phyloP scores from a whole-genome alignment of 2,329 filamentous ascomycete genomes.

The Cladophialophora yegresii region DNA sequence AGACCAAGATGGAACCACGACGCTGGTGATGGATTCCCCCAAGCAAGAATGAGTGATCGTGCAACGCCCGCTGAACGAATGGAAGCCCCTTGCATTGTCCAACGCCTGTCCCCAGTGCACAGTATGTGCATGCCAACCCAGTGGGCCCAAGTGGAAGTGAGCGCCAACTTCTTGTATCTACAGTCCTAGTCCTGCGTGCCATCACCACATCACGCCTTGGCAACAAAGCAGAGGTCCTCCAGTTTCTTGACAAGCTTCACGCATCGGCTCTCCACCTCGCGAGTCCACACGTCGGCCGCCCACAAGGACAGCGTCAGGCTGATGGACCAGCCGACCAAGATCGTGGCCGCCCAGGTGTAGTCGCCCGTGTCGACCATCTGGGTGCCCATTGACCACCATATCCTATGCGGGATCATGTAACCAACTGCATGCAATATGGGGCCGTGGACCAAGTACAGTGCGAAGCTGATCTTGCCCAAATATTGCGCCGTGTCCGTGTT shows the following conservation, averaged over 20 bases:
- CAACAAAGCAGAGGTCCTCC: constrained; percentile 34
- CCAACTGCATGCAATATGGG: constrained; percentile 49
- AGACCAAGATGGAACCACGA: background rate
- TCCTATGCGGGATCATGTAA: constrained; percentile 42
- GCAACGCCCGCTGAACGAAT: background rate
- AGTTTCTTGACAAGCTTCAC: constrained; percentile 34
- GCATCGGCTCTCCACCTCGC: constrained; percentile 35
- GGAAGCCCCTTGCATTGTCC: background rate
- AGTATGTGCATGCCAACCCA: background rate
- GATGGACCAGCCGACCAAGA: constrained; percentile 47
- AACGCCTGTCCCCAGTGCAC: background rate
- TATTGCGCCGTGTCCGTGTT: constrained; percentile 48
- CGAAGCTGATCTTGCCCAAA: constrained; percentile 52
- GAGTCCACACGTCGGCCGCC: constrained; percentile 55
- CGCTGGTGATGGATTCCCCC: background rate
- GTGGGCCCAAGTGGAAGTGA: background rate
- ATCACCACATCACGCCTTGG: constrained; percentile 10
- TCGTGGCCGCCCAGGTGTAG: constrained; percentile 44
- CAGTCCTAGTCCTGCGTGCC: background rate
- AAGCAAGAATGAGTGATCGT: background rate
- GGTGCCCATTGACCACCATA: constrained; percentile 45
- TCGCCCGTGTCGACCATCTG: constrained; percentile 39
- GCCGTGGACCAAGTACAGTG: constrained; percentile 53
- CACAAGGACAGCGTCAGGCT: constrained; percentile 53
- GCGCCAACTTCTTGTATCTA: background rate